These are phyloP conservation scores for Trametes villosa DNA, from an alignment of 768 basidiomycete genomes.

Conservation along the genomic window DNA sequence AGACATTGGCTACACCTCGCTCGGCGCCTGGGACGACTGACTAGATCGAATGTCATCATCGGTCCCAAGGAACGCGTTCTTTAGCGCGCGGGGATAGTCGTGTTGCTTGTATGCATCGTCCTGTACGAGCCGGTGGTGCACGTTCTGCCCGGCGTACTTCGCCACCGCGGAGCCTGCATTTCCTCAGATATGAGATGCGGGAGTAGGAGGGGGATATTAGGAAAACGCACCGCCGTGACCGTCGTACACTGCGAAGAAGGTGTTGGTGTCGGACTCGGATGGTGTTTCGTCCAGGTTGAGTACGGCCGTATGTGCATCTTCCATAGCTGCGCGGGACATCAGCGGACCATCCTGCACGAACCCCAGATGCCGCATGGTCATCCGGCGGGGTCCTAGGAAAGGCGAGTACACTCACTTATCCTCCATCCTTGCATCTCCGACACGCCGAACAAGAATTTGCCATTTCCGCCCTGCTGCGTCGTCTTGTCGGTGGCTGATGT, in stretches of 20 bases:
- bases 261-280: conserved; percentile 47
- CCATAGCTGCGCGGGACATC: conserved; percentile 74
- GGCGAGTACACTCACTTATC: conserved; percentile 72
- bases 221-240: conserved; percentile 86
- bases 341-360: neutral
- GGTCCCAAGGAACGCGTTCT: conserved; percentile 88
- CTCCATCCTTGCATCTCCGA: conserved; percentile 99
- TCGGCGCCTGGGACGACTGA: conserved; percentile 40
- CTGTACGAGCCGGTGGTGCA: conserved; percentile 75
- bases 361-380: neutral
- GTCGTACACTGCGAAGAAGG: conserved; percentile 97
- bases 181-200: neutral
- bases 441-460: conserved; percentile 71
- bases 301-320: conserved; percentile 87
- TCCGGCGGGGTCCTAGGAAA: neutral
- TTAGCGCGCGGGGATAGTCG: conserved; percentile 78
- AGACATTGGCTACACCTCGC: conserved; percentile 11
- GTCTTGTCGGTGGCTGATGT: conserved; percentile 89
- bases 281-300: conserved; percentile 65
- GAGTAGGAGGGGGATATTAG: conserved; percentile 5
- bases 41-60: conserved; percentile 92
- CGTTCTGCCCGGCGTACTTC: conserved; percentile 81
- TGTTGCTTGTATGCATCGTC: conserved; percentile 74
- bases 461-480: conserved; percentile 73
- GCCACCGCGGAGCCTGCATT: conserved; percentile 79